A percentile compares a stretch with the other conserved stretches of the same genome.
These are phyloP conservation scores for Galerina sulciceps DNA, from an alignment of 768 basidiomycete genomes.

Conservation along the genomic window DNA sequence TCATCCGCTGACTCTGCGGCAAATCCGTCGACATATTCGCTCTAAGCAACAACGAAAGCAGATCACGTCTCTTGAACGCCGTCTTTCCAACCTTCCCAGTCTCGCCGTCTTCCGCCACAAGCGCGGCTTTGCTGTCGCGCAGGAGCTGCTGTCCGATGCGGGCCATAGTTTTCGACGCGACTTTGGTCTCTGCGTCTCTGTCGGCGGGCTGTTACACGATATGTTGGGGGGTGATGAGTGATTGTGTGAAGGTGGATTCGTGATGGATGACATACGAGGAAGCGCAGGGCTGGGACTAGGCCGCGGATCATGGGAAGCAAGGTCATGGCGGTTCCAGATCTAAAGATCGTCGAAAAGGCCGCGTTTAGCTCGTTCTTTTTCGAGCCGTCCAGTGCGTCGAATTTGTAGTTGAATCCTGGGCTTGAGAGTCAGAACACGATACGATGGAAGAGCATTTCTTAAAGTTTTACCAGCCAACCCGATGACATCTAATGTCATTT, in stretches of 20 bases:
- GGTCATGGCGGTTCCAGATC: conserved; percentile 40
- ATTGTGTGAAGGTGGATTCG: neutral
- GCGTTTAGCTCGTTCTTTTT: conserved; percentile 53
- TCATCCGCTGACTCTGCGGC: conserved; percentile 55
- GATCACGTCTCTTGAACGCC: conserved; percentile 47
- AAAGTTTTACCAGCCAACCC: conserved; percentile 65
- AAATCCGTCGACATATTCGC: conserved; percentile 70
- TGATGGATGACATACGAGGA: conserved; percentile 35
- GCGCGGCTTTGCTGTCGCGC: conserved; percentile 48
- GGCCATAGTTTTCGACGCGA: conserved; percentile 45
- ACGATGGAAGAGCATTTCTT: no score
- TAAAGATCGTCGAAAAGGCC: conserved; percentile 57
- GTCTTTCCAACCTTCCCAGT: conserved; percentile 33
- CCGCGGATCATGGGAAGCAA: conserved; percentile 34
- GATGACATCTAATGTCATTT: conserved; percentile 77
- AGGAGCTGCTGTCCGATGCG: conserved; percentile 56
- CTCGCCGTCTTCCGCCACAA: conserved; percentile 22
- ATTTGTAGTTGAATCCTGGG: conserved; percentile 39
- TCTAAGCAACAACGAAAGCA: conserved; percentile 62
- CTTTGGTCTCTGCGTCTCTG: conserved; percentile 28
- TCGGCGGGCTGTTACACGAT: conserved; percentile 36
- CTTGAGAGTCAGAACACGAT: conserved; percentile 31
- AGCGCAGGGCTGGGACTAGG: conserved; percentile 39
- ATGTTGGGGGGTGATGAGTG: neutral
- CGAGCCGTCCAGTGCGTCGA: conserved; percentile 31